Evolutionary conservation across 2,329 filamentous ascomycete species (phyloP).

Genomic region (Aspergillus chevalieri): DNA sequence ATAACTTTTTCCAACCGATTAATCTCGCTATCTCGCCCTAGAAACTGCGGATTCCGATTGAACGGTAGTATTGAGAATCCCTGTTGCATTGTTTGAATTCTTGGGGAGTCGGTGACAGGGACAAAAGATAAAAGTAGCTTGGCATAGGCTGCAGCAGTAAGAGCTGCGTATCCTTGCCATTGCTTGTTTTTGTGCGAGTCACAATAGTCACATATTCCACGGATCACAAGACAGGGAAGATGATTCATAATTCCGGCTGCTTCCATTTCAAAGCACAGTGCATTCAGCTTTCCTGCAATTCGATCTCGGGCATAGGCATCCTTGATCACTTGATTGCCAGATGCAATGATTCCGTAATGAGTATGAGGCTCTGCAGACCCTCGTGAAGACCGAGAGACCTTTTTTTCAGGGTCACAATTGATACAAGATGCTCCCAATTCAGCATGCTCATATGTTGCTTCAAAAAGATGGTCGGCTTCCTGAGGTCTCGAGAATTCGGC

Average conservation of each 20-base stretch:
- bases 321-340: neutral
- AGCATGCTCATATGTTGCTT: neutral
- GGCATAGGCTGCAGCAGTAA: slow-evolving; percentile 11
- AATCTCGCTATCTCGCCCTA: neutral
- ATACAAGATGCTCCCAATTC: neutral
- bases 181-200: slow-evolving; percentile 13
- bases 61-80: neutral
- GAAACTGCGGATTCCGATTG: neutral
- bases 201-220: slow-evolving; percentile 14
- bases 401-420: neutral
- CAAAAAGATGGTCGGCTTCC: neutral
- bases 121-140: slow-evolving; percentile 5
- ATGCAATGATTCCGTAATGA: slow-evolving; percentile 2
- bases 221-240: slow-evolving; percentile 8
- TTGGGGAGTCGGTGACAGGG: neutral
- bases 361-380: neutral
- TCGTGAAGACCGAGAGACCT: neutral
- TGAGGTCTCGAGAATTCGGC: no score
- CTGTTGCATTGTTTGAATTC: neutral
- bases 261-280: slow-evolving; percentile 7
- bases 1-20: neutral
- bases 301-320: neutral
- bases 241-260: slow-evolving; percentile 9
- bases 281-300: neutral
- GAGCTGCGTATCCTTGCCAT: slow-evolving; percentile 16